Percentiles rank a stretch among this genome's conserved stretches.
These are phyloP conservation scores for Peronosclerospora sorghi DNA, from an alignment of 352 stramenopile species.

Conservation along the genomic window DNA sequence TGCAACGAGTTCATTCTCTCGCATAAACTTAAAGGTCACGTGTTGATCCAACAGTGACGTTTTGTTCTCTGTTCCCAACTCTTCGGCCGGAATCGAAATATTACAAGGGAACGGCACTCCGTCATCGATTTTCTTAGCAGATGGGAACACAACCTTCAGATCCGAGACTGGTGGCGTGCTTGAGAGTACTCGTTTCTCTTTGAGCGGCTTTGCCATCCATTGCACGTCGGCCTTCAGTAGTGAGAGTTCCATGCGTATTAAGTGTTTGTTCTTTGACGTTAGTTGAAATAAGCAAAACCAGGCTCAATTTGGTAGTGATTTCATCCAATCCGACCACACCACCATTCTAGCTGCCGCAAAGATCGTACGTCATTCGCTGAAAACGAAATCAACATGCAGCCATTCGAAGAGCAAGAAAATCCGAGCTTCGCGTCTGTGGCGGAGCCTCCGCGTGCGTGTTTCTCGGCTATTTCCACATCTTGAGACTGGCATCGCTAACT, in stretches of 20 bases:
- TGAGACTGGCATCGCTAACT: too few relatives aligned
- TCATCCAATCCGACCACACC: conserved; percentile 4
- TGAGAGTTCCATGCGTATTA: conserved; percentile 27
- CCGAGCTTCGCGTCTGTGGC: conserved; percentile 25
- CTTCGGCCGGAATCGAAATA: conserved; percentile 21
- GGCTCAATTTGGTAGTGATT: conserved; percentile 4
- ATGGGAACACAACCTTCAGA: conserved; percentile 13
- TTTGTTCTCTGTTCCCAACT: conserved; percentile 18
- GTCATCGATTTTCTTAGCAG: conserved; percentile 3
- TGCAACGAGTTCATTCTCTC: conserved; percentile 18
- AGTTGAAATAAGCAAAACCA: too few relatives aligned
- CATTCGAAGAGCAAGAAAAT: conserved; percentile 24
- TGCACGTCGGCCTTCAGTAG: conserved; percentile 18
- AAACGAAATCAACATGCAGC: too few relatives aligned
- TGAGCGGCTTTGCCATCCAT: conserved; percentile 16
- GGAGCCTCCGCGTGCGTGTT: conserved; percentile 22
- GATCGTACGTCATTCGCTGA: conserved; percentile 4
- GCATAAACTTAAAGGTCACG: conserved; percentile 31
- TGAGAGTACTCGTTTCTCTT: conserved; percentile 3
- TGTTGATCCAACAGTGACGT: conserved; percentile 24
- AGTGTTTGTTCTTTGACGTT: not conserved
- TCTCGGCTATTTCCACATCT: not conserved
- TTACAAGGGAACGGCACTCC: conserved; percentile 25
- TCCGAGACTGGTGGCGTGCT: not conserved
- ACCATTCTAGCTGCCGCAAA: not conserved